Percentiles rank a stretch among this genome's conserved stretches.
Evolutionary conservation across 768 basidiomycete species (phyloP).

Genomic region (Tremella fuciformis): DNA sequence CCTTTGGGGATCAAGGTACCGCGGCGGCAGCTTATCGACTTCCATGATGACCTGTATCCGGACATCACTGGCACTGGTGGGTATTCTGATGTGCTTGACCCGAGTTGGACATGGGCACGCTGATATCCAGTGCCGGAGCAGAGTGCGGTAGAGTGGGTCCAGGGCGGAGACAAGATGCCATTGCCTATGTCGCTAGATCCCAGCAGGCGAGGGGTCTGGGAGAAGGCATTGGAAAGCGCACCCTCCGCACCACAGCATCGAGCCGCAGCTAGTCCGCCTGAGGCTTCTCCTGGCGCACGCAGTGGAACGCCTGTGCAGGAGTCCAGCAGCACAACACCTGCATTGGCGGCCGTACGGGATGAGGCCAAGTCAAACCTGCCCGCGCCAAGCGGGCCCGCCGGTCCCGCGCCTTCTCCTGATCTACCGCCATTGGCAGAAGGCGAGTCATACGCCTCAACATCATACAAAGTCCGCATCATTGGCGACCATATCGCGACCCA

Average conservation of each 20-base stretch:
- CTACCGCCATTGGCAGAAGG: slow-evolving; percentile 21
- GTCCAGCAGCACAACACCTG: too few relatives aligned
- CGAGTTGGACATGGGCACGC: too few relatives aligned
- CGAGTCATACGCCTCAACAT: slow-evolving; percentile 33
- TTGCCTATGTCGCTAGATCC: slow-evolving; percentile 35
- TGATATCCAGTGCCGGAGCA: slow-evolving; percentile 30
- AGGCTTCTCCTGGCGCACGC: too few relatives aligned
- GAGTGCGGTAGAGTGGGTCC: slow-evolving; percentile 24
- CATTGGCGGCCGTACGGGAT: neutral
- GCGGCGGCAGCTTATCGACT: slow-evolving; percentile 52
- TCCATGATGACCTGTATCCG: slow-evolving; percentile 51
- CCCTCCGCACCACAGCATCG: neutral
- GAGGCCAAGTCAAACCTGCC: neutral
- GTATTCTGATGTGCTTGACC: slow-evolving; percentile 11
- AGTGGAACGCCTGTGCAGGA: too few relatives aligned
- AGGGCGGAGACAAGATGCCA: slow-evolving; percentile 25
- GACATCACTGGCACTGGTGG: slow-evolving; percentile 28
- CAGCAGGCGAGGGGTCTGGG: slow-evolving; percentile 27
- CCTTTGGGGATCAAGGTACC: slow-evolving; percentile 50
- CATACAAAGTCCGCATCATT: slow-evolving; percentile 37
- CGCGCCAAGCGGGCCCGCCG: neutral
- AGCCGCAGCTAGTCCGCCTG: too few relatives aligned
- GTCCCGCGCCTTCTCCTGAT: neutral
- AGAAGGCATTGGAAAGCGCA: slow-evolving; percentile 11
- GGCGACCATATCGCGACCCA: slow-evolving; percentile 30